Percentiles rank a stretch among this genome's conserved stretches.
Conservation (phyloP, 345 rosid genomes). For the Iberis pinnata region DNA sequence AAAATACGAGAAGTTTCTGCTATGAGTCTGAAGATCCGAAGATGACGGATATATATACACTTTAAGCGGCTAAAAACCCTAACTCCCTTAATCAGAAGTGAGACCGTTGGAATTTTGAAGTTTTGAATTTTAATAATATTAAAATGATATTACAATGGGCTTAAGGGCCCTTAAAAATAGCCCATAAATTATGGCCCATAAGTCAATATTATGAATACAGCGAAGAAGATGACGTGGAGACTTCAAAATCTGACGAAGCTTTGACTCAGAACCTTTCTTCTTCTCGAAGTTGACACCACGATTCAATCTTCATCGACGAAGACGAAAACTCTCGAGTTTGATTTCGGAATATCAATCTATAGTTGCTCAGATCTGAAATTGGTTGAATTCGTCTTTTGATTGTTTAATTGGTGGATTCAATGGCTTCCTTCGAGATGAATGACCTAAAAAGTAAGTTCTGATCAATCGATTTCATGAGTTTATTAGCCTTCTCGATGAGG, state of each 20-base stretch:
- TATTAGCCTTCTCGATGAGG: neutral
- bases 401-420: too few relatives aligned
- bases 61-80: slow-evolving; percentile 27
- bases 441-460: slow-evolving; percentile 31
- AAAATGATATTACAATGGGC: slow-evolving; percentile 9
- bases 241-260: too few relatives aligned
- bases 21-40: slow-evolving; percentile 3
- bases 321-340: too few relatives aligned
- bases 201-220: too few relatives aligned
- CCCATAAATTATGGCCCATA: too few relatives aligned
- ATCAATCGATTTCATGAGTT: too few relatives aligned
- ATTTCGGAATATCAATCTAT: too few relatives aligned
- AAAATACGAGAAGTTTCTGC: slow-evolving; percentile 27
- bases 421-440: slow-evolving; percentile 33
- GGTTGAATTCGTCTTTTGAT: neutral
- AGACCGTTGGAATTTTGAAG: slow-evolving; percentile 56
- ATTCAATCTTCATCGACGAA: too few relatives aligned
- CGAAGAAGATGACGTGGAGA: too few relatives aligned
- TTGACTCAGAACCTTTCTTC: too few relatives aligned
- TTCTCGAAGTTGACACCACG: too few relatives aligned
- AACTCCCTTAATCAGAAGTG: slow-evolving; percentile 15
- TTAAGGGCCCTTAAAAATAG: neutral
- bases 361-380: slow-evolving; percentile 3
- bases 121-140: slow-evolving; percentile 10
- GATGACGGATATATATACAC: slow-evolving; percentile 24